Conservation (phyloP, 2,329 filamentous ascomycete species). For the Stachybotrys elegans region DNA sequence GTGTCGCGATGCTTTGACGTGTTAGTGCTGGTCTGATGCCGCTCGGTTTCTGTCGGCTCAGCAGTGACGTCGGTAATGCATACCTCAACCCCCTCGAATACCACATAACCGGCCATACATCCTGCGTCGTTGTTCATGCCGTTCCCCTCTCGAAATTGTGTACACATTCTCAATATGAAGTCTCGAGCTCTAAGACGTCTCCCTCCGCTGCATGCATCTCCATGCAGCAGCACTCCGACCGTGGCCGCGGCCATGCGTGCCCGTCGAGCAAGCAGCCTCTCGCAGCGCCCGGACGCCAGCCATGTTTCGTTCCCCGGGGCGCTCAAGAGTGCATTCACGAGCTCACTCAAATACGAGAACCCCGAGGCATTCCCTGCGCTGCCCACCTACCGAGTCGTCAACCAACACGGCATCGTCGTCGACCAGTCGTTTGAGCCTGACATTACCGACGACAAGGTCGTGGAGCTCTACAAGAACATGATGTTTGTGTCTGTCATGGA, state of each 20-base stretch:
- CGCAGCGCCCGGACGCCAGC: constrained; percentile 50
- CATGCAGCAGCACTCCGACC: constrained; percentile 9
- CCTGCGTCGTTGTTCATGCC: background rate
- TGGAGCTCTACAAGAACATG: constrained; percentile 62
- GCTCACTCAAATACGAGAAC: constrained; percentile 68
- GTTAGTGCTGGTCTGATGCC: constrained; percentile 18
- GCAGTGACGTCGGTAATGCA: constrained; percentile 17
- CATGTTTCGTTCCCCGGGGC: constrained; percentile 84
- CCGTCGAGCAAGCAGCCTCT: constrained; percentile 43
- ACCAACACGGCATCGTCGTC: constrained; percentile 80
- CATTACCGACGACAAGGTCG: constrained; percentile 57
- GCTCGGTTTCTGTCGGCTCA: constrained; percentile 27
- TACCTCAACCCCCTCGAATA: background rate
- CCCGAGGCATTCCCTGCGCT: constrained; percentile 71
- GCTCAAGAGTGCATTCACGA: constrained; percentile 88
- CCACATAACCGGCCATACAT: background rate
- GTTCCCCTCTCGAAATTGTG: constrained; percentile 4
- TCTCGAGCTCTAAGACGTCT: constrained; percentile 24
- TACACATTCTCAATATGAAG: constrained; percentile 28
- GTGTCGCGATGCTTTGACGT: constrained; percentile 11
- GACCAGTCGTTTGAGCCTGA: constrained; percentile 67
- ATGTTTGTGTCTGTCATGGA: constrained; percentile 79
- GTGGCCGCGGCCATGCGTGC: constrained; percentile 15
- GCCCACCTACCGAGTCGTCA: constrained; percentile 86
- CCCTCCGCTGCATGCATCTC: constrained; percentile 19